phyloP scores from a whole-genome alignment of 345 rosid species.

The Carallia brachiata region DNA sequence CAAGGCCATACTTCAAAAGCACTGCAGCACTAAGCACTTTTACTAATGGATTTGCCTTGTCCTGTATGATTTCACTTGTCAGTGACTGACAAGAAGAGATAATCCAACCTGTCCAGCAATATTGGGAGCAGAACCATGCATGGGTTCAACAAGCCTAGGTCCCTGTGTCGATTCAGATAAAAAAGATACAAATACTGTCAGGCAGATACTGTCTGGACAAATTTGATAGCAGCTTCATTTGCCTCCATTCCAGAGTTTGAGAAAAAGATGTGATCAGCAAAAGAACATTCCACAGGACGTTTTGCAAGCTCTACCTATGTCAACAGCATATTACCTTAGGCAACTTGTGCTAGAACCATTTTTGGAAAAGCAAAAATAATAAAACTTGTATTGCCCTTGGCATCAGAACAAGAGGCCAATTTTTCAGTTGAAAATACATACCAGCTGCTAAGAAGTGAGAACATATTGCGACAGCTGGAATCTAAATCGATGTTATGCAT shows the following conservation, averaged over 20 bases:
- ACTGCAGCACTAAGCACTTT: slow-evolving; percentile 73
- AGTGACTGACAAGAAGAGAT: slow-evolving; percentile 2
- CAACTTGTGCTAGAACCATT: too few relatives aligned
- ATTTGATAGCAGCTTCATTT: slow-evolving; percentile 95
- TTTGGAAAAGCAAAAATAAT: too few relatives aligned
- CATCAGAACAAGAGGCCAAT: too few relatives aligned
- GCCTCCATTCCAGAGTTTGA: slow-evolving; percentile 93
- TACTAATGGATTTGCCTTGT: slow-evolving; percentile 93
- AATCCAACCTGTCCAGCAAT: slow-evolving; percentile 89
- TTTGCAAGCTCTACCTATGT: slow-evolving; percentile 75
- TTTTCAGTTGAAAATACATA: too few relatives aligned
- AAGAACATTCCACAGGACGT: slow-evolving; percentile 64
- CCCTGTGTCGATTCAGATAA: slow-evolving; percentile 49
- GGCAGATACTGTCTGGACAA: slow-evolving; percentile 44
- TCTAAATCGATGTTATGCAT: too few relatives aligned
- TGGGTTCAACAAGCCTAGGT: slow-evolving; percentile 96
- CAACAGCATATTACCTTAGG: too few relatives aligned
- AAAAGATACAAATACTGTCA: neutral
- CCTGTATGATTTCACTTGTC: slow-evolving; percentile 40
- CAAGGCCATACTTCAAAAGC: too few relatives aligned
- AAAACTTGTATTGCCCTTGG: too few relatives aligned
- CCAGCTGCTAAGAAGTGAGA: too few relatives aligned
- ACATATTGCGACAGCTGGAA: too few relatives aligned
- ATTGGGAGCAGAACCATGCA: slow-evolving; percentile 98
- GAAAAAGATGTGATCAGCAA: slow-evolving; percentile 85